These are phyloP conservation scores for Borovskyia barvae DNA, from an alignment of 208 protist species.

Conservation along the genomic window DNA sequence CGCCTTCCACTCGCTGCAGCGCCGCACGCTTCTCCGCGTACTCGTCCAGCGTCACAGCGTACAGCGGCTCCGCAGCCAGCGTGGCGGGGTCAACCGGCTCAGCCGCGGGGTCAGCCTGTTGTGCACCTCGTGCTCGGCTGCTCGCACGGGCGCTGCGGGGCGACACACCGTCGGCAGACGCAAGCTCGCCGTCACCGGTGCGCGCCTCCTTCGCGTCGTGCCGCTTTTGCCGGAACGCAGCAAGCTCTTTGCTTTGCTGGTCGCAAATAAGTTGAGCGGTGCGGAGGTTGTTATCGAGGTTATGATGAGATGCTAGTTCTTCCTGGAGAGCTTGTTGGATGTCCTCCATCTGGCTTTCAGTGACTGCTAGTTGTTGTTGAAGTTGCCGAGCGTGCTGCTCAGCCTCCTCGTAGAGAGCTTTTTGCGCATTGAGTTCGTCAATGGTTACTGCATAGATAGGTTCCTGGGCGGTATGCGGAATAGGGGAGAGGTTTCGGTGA, in stretches of 20 bases:
- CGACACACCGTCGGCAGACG: conserved; percentile 1
- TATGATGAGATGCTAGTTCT: too few relatives aligned
- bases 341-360: too few relatives aligned
- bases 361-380: too few relatives aligned
- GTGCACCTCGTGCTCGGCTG: not conserved
- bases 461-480: conserved; percentile 17
- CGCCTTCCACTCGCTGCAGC: too few relatives aligned
- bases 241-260: too few relatives aligned
- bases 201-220: conserved; percentile 11
- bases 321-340: too few relatives aligned
- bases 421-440: conserved; percentile 33
- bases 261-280: too few relatives aligned
- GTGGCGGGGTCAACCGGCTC: conserved; percentile 9
- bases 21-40: conserved; percentile 9
- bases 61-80: conserved; percentile 15
- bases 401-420: not conserved
- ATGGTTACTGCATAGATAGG: conserved; percentile 50
- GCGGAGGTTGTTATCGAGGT: conserved; percentile 16
- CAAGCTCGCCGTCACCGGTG: not conserved
- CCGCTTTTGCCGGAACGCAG: conserved; percentile 21
- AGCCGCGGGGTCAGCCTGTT: not conserved
- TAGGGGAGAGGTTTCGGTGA: conserved; percentile 37
- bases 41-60: conserved; percentile 18
- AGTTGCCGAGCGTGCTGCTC: too few relatives aligned
- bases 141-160: not conserved